These are phyloP conservation scores for Solanum commersonii DNA, from an alignment of 257 asterid species.

Conservation along the genomic window DNA sequence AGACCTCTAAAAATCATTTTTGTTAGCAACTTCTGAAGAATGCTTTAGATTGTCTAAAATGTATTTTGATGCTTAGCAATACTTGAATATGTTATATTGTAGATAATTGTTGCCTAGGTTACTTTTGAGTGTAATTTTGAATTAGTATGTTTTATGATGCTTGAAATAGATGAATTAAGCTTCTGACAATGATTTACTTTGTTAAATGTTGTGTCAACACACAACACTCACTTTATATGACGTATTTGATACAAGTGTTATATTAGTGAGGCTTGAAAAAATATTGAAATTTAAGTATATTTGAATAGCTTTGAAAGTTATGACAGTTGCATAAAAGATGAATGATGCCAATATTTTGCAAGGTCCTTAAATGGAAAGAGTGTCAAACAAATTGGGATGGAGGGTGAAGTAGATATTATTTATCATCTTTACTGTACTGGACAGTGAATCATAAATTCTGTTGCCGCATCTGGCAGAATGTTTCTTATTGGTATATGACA, in stretches of 20 bases:
- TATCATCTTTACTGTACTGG: not conserved
- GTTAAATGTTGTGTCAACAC: not conserved
- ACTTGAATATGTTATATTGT: not conserved
- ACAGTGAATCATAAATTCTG: not conserved
- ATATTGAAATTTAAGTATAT: not conserved
- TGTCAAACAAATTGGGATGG: not conserved
- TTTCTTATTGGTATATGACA: not conserved
- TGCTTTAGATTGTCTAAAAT: not conserved
- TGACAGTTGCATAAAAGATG: not conserved
- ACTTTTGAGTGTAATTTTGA: not conserved
- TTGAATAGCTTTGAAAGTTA: not conserved
- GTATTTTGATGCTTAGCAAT: not conserved
- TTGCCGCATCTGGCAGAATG: not conserved
- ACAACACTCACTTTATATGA: not conserved
- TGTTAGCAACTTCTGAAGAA: not conserved
- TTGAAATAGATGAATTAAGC: not conserved
- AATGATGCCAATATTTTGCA: not conserved
- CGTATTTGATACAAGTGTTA: not conserved
- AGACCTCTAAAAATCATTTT: not conserved
- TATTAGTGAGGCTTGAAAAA: not conserved
- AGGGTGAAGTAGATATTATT: not conserved
- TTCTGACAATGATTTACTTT: not conserved
- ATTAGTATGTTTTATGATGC: not conserved
- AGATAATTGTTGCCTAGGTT: not conserved
- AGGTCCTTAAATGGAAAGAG: not conserved